Base-by-base conservation (phyloP, 352 stramenopile species). In the Phytophthora boehmeriae region DNA sequence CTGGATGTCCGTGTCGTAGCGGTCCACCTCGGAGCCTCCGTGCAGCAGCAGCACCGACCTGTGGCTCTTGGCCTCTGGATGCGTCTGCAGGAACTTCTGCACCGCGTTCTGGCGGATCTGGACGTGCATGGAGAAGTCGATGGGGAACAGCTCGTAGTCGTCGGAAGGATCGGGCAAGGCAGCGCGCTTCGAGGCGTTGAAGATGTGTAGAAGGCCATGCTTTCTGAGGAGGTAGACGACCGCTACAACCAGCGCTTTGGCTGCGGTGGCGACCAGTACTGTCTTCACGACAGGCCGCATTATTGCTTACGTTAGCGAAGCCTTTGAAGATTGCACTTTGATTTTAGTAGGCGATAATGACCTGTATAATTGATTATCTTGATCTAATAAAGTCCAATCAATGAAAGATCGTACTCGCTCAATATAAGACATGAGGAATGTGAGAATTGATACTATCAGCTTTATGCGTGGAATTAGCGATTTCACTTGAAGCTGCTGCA, bases 1-100 rank as follows among this genome's bases (percentile, higher is more conserved):
- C 52, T 83, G 69, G 52, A 84, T 93, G 67, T 96, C 87, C 54
- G 83, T 92, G 70, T 96, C 87, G 57, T 96, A 94, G n/a, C 80
- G 79, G 57, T 81, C 76, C 9, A 91, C 46, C 34, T 94, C 78
- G 8, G 56, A 56, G 49, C 87, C 87, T 39, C 87, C 82, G 44
- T 93, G 80, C 17, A 94, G 51, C 17, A 96, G 30, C 28, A 94
- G 66, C 13, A 68, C 82, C 20, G 72, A 75, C 19, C 60, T 50
- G 44, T 59, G 73, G 6, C 27, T 76, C 64, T 77, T 73, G 34
- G 76, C 60, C 19, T 77, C 50, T 1, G 71, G 64, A 36, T 83
- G 68, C n/a, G 68, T 74, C 42, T 65, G 55, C 20, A 85, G 25
- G 45, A 93, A 88, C 25, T 65, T 67, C 4, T 59, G 51, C 9